Evolutionary conservation across 768 basidiomycete species (phyloP).

Genomic region (Cystoderma amianthinum): DNA sequence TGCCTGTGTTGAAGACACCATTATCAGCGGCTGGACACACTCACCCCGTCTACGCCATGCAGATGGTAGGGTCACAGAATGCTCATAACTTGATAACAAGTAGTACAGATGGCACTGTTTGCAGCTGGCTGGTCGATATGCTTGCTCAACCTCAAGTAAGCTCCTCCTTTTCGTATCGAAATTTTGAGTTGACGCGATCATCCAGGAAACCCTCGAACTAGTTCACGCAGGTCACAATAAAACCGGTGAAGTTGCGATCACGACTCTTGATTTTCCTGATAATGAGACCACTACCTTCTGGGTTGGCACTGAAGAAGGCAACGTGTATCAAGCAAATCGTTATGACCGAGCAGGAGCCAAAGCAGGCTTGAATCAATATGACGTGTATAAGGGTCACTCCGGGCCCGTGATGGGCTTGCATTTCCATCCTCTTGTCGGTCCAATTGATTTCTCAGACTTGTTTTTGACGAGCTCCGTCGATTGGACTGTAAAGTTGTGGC

Average conservation of each 20-base stretch:
- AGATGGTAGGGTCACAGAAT: slow-evolving; percentile 98
- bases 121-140: slow-evolving; percentile 99
- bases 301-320: slow-evolving; percentile 98
- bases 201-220: slow-evolving; percentile 89
- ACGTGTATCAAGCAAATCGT: slow-evolving; percentile 92
- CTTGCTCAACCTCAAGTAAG: slow-evolving; percentile 91
- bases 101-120: slow-evolving; percentile 95
- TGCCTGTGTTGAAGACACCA: slow-evolving; percentile 95
- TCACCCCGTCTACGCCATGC: slow-evolving; percentile 97
- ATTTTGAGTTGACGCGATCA: slow-evolving; percentile 1
- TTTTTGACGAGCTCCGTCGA: slow-evolving; percentile 92
- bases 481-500: slow-evolving; percentile 98
- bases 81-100: slow-evolving; percentile 96
- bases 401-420: slow-evolving; percentile 93
- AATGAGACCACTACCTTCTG: slow-evolving; percentile 97
- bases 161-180: not conserved
- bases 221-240: slow-evolving; percentile 89
- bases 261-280: slow-evolving; percentile 88
- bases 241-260: slow-evolving; percentile 94
- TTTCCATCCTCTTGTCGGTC: slow-evolving; percentile 89
- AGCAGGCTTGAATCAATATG: slow-evolving; percentile 89
- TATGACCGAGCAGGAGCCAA: slow-evolving; percentile 97
- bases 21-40: slow-evolving; percentile 95
- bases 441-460: slow-evolving; percentile 92
- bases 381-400: slow-evolving; percentile 88